Conservation (phyloP, 2,329 filamentous ascomycete genomes). For the Ophiosphaerella herpotricha region DNA sequence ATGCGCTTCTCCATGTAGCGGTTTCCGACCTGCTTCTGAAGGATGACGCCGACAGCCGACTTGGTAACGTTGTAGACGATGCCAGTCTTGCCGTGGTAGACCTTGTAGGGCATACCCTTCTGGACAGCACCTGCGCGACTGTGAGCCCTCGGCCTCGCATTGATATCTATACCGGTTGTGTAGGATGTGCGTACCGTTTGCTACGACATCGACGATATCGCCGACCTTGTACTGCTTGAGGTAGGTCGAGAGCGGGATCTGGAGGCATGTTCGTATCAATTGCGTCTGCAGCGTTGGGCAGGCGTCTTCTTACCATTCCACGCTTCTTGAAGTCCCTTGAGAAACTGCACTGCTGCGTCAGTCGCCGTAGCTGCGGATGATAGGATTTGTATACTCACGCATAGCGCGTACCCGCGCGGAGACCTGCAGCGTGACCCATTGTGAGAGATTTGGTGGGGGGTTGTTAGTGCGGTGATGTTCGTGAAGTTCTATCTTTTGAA, state of each 20-base stretch:
- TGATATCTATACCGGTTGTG: conserved; percentile 27
- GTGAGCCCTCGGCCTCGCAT: conserved; percentile 19
- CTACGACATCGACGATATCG: conserved; percentile 98
- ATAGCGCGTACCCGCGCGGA: conserved; percentile 50
- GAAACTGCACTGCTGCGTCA: conserved; percentile 59
- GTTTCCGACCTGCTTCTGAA: conserved; percentile 97
- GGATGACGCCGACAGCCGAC: conserved; percentile 95
- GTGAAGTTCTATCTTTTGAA: conserved; percentile 2
- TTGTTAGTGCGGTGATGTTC: conserved; percentile 21
- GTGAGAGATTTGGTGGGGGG: conserved; percentile 39
- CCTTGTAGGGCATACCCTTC: conserved; percentile 90
- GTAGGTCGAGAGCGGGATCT: conserved; percentile 90
- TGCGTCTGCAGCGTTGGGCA: conserved; percentile 5
- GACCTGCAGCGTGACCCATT: conserved; percentile 61
- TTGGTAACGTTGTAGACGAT: conserved; percentile 99
- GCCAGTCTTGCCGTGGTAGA: conserved; percentile 96
- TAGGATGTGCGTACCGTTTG: conserved; percentile 81
- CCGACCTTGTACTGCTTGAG: conserved; percentile 94
- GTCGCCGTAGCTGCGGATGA: conserved; percentile 12
- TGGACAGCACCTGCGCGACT: conserved; percentile 42
- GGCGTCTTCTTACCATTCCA: conserved; percentile 62
- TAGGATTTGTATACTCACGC: conserved; percentile 33
- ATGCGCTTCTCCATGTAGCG: conserved; percentile 99
- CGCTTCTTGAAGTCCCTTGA: conserved; percentile 92
- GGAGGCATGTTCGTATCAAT: conserved; percentile 25